phyloP scores from a whole-genome alignment of 176 grass and related monocot species.

The Saccharum officinarum region DNA sequence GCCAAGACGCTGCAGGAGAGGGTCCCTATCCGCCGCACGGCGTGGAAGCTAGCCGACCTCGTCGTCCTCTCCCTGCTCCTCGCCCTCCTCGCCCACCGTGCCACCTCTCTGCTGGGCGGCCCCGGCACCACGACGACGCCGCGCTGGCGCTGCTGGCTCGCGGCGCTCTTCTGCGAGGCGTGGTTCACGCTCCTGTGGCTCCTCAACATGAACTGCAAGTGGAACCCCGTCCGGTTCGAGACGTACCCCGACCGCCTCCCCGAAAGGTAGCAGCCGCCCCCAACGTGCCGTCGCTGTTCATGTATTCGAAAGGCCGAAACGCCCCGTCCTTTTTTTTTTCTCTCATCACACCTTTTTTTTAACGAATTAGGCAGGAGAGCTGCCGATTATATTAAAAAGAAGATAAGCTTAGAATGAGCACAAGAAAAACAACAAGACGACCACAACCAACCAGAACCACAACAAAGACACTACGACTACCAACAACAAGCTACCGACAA shows the following conservation, averaged over 20 bases:
- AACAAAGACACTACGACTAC: too few species aligned
- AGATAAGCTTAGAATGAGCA: too few species aligned
- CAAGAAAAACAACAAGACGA: too few species aligned
- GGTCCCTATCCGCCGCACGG: neutral
- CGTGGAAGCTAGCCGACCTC: conserved; percentile 29
- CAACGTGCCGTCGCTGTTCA: too few species aligned
- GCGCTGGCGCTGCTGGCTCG: neutral
- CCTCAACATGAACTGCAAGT: conserved; percentile 46
- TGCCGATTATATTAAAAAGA: too few species aligned
- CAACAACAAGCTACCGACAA: too few species aligned
- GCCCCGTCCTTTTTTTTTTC: too few species aligned
- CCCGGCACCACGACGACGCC: too few species aligned
- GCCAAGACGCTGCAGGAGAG: conserved; percentile 30
- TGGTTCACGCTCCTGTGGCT: conserved; percentile 49
- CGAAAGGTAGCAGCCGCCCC: neutral
- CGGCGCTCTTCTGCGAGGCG: conserved; percentile 35
- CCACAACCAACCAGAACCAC: too few species aligned
- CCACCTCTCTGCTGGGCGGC: neutral
- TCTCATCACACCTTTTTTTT: neutral
- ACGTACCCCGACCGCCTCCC: conserved; percentile 9
- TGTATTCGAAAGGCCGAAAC: neutral
- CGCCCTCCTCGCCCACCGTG: neutral
- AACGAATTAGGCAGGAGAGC: too few species aligned
- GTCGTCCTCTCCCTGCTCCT: conserved; percentile 37
- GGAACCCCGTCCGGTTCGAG: conserved; percentile 34